A percentile compares a stretch with the other conserved stretches of the same genome.
phyloP scores from a whole-genome alignment of 2,329 filamentous ascomycete species.

The Elsinoe perseae region DNA sequence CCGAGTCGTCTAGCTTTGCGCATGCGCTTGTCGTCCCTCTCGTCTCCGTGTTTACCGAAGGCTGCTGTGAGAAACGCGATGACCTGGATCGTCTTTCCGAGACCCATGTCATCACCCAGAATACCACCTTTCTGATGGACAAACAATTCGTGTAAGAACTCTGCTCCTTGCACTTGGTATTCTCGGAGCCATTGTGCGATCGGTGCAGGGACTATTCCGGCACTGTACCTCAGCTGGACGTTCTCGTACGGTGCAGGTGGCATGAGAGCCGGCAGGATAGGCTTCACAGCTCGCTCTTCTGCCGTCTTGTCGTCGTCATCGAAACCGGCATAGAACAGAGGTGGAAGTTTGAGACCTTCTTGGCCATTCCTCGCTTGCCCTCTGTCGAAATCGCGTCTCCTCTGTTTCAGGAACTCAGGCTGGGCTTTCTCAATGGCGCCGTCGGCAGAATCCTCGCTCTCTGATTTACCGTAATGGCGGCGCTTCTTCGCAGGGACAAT shows the following conservation, averaged over 20 bases:
- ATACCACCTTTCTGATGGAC: constrained; percentile 87
- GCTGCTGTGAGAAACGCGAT: constrained; percentile 84
- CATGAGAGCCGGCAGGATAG: constrained; percentile 56
- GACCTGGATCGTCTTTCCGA: constrained; percentile 95
- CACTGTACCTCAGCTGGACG: constrained; percentile 65
- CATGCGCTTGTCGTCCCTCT: constrained; percentile 78
- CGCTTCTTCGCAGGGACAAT: constrained; percentile 17
- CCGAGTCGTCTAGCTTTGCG: constrained; percentile 65
- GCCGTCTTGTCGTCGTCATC: constrained; percentile 64
- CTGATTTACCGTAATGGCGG: constrained; percentile 14
- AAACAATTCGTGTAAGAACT: constrained; percentile 81
- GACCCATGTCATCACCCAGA: constrained; percentile 92
- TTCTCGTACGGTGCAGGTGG: constrained; percentile 66
- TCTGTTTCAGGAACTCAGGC: constrained; percentile 63
- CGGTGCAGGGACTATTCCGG: constrained; percentile 74
- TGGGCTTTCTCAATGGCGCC: constrained; percentile 52
- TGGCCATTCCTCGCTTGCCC: constrained; percentile 53
- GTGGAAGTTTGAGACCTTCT: constrained; percentile 66
- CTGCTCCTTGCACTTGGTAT: constrained; percentile 80
- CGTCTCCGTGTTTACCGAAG: constrained; percentile 89
- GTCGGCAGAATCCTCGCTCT: constrained; percentile 40
- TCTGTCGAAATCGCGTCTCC: constrained; percentile 63
- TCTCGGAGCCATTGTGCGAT: constrained; percentile 87
- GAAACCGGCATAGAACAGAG: constrained; percentile 64
- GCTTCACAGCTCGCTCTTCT: constrained; percentile 59